Evolutionary conservation across 2,329 filamentous ascomycete species (phyloP).

Genomic region (Cladosporium sp.): DNA sequence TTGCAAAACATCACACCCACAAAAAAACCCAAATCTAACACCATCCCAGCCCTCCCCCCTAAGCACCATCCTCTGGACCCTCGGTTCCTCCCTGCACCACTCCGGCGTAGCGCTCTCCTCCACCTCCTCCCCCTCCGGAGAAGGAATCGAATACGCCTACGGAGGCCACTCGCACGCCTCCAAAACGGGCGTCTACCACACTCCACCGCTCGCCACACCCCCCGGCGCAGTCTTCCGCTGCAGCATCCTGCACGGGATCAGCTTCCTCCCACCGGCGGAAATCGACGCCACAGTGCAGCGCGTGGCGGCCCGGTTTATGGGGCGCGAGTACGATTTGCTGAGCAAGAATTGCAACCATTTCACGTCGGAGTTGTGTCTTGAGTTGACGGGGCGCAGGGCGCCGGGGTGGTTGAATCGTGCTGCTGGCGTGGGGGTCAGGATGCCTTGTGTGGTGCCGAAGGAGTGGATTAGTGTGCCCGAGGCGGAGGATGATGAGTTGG

Average conservation of each 20-base stretch:
- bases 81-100: constrained; percentile 75
- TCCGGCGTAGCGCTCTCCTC: constrained; percentile 68
- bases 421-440: constrained; percentile 73
- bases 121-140: constrained; percentile 44
- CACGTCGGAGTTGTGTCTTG: constrained; percentile 69
- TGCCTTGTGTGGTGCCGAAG: constrained; percentile 76
- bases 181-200: constrained; percentile 80
- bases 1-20: not conserved
- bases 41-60: constrained; percentile 62
- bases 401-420: constrained; percentile 78
- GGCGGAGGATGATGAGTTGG: constrained; percentile 26
- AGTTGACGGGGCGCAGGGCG: constrained; percentile 65
- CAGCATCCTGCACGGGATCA: constrained; percentile 76
- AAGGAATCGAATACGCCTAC: constrained; percentile 70
- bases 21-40: not conserved
- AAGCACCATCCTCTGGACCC: constrained; percentile 71
- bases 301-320: constrained; percentile 66
- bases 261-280: constrained; percentile 63
- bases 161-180: constrained; percentile 71
- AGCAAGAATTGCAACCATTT: constrained; percentile 90
- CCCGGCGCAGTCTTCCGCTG: constrained; percentile 73
- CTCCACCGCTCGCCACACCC: constrained; percentile 62
- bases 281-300: constrained; percentile 66
- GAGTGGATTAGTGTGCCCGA: constrained; percentile 46
- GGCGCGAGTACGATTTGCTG: constrained; percentile 74